Base-by-base conservation (phyloP, 2,329 filamentous ascomycete species). In the Monilinia aucupariae region DNA sequence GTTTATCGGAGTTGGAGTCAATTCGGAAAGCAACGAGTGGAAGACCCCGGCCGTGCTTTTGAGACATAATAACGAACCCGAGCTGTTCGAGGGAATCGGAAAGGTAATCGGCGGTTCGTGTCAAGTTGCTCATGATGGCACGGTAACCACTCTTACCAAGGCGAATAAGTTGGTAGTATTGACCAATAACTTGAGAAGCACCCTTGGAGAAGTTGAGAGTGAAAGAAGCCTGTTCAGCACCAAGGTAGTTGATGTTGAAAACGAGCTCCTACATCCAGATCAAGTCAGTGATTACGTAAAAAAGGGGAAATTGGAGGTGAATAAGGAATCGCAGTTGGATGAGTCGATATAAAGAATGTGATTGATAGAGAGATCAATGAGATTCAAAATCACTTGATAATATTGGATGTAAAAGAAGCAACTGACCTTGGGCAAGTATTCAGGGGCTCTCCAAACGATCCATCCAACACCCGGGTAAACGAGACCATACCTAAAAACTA, bases 221-320 rank as follows among this genome's bases (percentile, higher is more conserved):
- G 79, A 97, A 97, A 3, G 91, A 96, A 2, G 92, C 89, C 75
- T 97, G 93, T 74, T 97, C 91, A 13, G 93, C 92, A 56, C 93
- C 93, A 7, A 97, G 88, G 78, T 97, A 97, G 82, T 97, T 97
- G 83, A 97, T 97, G 82, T 96, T 97, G 85, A 97, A 97, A 71
- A 97, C 91, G 27, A 97, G 86, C 72, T 97, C 92, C 74, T 39
- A 39, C 12, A 39, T 39, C 15, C 13, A 39, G 34, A 37, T 37
- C 34, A 13, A 37, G 37, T 39, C 37, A 39, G 37, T 39, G 13
- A 39, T 4, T 13, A 39, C 12, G 13, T 2, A 39, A 39, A 15
- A 39, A 39, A 4, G 3, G 3, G 12, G 37, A 39, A 37, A 39
- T 5, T 15, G 37, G 37, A 39, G 37, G 37, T 12, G 15, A 39